These are phyloP conservation scores for Excoecaria agallocha DNA, from an alignment of 345 rosid species.

Conservation along the genomic window DNA sequence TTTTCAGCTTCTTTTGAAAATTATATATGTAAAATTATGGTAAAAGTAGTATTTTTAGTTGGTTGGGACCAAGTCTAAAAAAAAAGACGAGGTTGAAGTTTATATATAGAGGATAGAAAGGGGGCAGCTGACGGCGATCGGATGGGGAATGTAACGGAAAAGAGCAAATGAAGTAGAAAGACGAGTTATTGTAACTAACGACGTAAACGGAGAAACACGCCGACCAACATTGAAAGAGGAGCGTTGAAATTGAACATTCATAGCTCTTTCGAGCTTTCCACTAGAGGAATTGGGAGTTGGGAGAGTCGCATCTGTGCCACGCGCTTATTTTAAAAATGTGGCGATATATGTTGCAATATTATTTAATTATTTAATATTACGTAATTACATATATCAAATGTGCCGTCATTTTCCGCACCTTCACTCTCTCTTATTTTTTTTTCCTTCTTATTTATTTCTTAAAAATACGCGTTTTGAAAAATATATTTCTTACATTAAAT, in stretches of 20 bases:
- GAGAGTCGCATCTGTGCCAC: too few relatives aligned
- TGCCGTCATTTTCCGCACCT: too few relatives aligned
- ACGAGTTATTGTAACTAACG: background rate
- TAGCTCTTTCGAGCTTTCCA: background rate
- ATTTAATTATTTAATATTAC: too few relatives aligned
- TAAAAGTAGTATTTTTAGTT: too few relatives aligned
- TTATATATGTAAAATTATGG: background rate
- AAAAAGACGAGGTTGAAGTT: background rate
- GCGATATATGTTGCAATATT: too few relatives aligned
- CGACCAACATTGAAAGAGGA: background rate
- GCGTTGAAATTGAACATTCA: background rate
- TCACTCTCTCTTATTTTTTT: too few relatives aligned
- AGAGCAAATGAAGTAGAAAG: background rate
- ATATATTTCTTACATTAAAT: too few relatives aligned
- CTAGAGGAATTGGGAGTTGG: background rate
- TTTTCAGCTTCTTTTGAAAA: background rate
- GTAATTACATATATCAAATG: too few relatives aligned
- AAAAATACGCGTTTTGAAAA: too few relatives aligned
- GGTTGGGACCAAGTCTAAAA: background rate
- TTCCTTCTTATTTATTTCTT: too few relatives aligned
- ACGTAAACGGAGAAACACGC: slow-evolving; percentile 8
- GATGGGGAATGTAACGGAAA: background rate
- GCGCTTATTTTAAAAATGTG: too few relatives aligned
- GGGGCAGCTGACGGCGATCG: background rate
- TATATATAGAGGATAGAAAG: background rate